Evolutionary conservation across 164 flowering plant genomes (phyloP).

Genomic region (Tetrastigma voinierianum): DNA sequence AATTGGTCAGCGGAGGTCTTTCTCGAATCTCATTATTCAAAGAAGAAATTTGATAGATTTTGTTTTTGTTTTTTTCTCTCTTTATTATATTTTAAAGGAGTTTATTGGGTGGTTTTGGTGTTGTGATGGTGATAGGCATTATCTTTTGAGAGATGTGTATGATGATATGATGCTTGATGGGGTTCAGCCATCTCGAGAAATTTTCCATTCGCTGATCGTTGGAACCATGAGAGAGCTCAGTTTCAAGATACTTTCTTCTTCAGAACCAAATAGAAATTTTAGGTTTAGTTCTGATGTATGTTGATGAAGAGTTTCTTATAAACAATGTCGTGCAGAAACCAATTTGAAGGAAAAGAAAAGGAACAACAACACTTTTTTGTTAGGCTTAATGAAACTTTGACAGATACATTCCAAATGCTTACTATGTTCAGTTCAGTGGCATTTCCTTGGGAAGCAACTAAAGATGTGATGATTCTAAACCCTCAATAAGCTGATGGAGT

Average conservation of each 20-base stretch:
- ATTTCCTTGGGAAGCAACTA: too few species aligned
- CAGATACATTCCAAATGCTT: too few species aligned
- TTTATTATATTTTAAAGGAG: too few species aligned
- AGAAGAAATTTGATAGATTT: too few species aligned
- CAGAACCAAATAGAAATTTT: constrained; percentile 73
- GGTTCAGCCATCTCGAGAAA: constrained; percentile 72
- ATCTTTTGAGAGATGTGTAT: constrained; percentile 77
- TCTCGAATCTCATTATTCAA: background rate
- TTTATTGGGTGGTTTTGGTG: background rate
- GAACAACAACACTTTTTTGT: too few species aligned
- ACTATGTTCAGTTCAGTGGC: too few species aligned
- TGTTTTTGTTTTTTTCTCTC: background rate
- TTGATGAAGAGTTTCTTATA: too few species aligned
- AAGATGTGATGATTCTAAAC: too few species aligned
- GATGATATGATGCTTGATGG: constrained; percentile 94
- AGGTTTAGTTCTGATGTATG: constrained; percentile 91
- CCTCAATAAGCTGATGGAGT: too few species aligned
- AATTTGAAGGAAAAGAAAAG: too few species aligned
- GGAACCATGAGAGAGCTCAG: constrained; percentile 77
- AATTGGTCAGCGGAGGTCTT: constrained; percentile 61
- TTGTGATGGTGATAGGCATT: constrained; percentile 36
- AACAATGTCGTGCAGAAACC: too few species aligned
- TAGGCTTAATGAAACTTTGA: too few species aligned
- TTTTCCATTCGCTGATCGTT: constrained; percentile 64
- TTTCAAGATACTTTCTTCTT: constrained; percentile 87